phyloP scores from a whole-genome alignment of 768 basidiomycete genomes.

The Lanmaoa pseudosensibilis region DNA sequence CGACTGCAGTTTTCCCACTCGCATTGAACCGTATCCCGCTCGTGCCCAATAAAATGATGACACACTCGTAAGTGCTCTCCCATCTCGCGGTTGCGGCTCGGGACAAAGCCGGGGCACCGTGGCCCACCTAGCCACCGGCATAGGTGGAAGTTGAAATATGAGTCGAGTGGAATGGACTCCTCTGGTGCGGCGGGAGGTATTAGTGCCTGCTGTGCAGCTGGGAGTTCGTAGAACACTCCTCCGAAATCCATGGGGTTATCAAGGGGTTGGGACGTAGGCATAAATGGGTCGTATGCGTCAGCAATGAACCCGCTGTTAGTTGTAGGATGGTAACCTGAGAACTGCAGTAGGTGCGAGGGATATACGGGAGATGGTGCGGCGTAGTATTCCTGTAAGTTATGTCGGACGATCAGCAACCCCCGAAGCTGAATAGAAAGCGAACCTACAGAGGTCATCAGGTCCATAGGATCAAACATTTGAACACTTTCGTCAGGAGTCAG shows the following conservation, averaged over 20 bases:
- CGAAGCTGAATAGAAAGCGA: background rate
- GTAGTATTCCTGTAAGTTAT: slow-evolving; percentile 13
- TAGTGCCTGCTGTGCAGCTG: slow-evolving; percentile 6
- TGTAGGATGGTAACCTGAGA: background rate
- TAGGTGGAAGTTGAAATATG: slow-evolving; percentile 7
- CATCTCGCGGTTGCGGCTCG: slow-evolving; percentile 32
- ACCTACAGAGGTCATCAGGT: slow-evolving; percentile 8
- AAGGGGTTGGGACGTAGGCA: background rate
- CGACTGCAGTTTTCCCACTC: slow-evolving; percentile 26
- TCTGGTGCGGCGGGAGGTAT: slow-evolving; percentile 14
- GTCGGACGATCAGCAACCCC: slow-evolving; percentile 1
- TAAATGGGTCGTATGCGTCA: background rate
- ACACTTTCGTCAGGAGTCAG: background rate
- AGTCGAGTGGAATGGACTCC: background rate
- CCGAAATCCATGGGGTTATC: background rate
- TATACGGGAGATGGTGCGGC: background rate
- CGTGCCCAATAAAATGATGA: slow-evolving; percentile 28
- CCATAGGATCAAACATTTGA: background rate
- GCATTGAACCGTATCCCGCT: slow-evolving; percentile 26
- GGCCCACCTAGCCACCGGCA: slow-evolving; percentile 28
- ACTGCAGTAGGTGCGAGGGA: background rate
- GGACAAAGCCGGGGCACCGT: slow-evolving; percentile 22
- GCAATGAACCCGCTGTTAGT: background rate
- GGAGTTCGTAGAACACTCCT: background rate
- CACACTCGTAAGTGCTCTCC: slow-evolving; percentile 23